Base-by-base conservation (phyloP, 2,329 filamentous ascomycete genomes). In the Arthrobotrys megalospora region DNA sequence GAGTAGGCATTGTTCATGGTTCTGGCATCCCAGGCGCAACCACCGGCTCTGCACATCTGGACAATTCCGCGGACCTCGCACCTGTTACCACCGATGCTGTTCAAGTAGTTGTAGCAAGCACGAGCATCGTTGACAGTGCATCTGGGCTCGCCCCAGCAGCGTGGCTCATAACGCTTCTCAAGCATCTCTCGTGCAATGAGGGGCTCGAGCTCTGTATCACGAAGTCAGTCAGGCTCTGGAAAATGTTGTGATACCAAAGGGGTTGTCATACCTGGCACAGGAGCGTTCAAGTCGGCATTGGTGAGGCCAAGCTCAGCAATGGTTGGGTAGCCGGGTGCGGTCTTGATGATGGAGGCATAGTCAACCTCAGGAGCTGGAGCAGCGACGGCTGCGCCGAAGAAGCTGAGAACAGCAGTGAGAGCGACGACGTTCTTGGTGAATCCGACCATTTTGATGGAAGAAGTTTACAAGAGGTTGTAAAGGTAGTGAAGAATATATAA, bases 81-180 rank as follows among this genome's bases (percentile, higher is more conserved):
- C 6, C 48, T 63, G 21, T 24, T 65, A 28, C 32, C 34, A 28
- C 69, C 60, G 16, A 73, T 52, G 69, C 69, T 73, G 69, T 73
- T 73, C 60, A 73, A 73, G 69, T 73, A 73, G 69, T 73, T 73
- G 69, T 47, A 73, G 62, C 69, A 65, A 45, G 69, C 69, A 41
- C 41, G 60, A 36, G 69, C 69, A 36, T 73, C 69, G 47, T 58
- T 58, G 14, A 60, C 21, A 28, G 36, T 73, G 69, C 69, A 73
- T 53, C 55, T 43, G 12, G 69, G 69, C 43, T 65, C 60, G 21
- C 69, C 69, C 69, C 69, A 73, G 60, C 69, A 73, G n/a, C 28
- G 19, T 73, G 69, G 69, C 16, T 47, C 53, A 38, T 73, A 73
- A 10, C 69, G 69, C 62, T 73, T 73, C 16, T 58, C 28, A 19